Evolutionary conservation across 2,329 filamentous ascomycete species (phyloP), one percentile per base, ranked within the genome.

Genomic region (Alternaria novae-zelandiae): DNA sequence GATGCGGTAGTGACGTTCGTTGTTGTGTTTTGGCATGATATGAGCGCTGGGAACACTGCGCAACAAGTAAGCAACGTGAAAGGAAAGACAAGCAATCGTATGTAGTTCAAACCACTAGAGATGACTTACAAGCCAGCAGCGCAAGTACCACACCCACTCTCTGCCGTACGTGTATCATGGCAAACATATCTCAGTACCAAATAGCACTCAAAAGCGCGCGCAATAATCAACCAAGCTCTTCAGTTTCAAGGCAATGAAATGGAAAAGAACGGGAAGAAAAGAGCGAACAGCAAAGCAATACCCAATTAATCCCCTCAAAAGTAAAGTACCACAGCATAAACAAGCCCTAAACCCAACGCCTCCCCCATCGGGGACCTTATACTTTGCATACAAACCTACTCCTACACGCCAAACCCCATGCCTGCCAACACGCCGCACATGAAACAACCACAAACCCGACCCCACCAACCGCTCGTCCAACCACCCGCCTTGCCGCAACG

Each of bases 1-100:
- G 77, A 73, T 36, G 74, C 74, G 17, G 70, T 62, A 13, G 73
- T 60, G 5, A 56, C 41, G 51, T 63, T 63, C 9, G 61, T 57
- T 4, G 51, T 56, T 7, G 60, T 57, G 28, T 70, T 67, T 30
- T 76, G 64, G 28, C 70, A 72, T 5, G 54, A 60, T 6, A 66
- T 60, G 49, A 66, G 51, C 8, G 59, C 30, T 21, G 70, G 50
- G 10, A 70, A 66, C 26, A 72, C 74, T 75, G 44, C 12, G 30
- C 49, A 51, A 43, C 3, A 28, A 20, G 32, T 63, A 11, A 63
- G 56, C 45, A 54, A 51, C 3, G 5, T 6, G 10, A 20, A 15
- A n/a, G 6, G 1, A 56, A n/a, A 54, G 23, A 32, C 10, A n/a
- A 26, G 9, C 41, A 56, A 11, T 46, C 4, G 13, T 30, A 45